Evolutionary conservation across 768 basidiomycete genomes (phyloP).

Genomic region (Strobilomyces echinocephalus): DNA sequence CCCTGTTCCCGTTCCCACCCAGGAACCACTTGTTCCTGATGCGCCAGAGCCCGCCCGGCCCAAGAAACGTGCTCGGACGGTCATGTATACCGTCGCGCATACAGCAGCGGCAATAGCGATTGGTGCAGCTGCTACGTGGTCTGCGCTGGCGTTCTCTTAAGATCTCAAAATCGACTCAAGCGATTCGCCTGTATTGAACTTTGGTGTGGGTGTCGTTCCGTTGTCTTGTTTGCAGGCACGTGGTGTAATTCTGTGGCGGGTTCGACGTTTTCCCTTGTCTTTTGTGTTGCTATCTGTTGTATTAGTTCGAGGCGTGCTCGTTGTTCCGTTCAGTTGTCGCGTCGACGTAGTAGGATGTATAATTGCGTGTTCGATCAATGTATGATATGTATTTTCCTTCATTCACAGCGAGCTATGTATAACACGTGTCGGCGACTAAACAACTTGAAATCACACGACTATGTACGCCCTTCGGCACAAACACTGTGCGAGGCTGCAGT

Average conservation of each 20-base stretch:
- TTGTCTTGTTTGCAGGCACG: not conserved
- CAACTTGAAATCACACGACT: too few species aligned
- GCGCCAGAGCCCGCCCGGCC: slow-evolving; percentile 21
- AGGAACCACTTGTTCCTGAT: not conserved
- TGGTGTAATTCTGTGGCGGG: slow-evolving; percentile 1
- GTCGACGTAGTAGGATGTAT: slow-evolving; percentile 5
- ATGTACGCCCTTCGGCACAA: too few species aligned
- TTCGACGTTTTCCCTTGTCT: not conserved
- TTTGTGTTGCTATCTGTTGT: not conserved
- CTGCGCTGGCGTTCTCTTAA: slow-evolving; percentile 63
- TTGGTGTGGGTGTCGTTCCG: not conserved
- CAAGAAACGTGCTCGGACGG: slow-evolving; percentile 44
- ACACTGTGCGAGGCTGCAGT: too few species aligned
- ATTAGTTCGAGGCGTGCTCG: not conserved
- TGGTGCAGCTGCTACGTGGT: slow-evolving; percentile 71
- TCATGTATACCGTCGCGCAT: slow-evolving; percentile 39
- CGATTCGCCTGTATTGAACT: not conserved
- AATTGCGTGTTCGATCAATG: slow-evolving; percentile 1
- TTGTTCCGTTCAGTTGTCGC: not conserved
- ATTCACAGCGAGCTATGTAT: not conserved
- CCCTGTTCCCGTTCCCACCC: not conserved
- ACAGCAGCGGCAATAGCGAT: slow-evolving; percentile 61
- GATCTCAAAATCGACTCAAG: not conserved
- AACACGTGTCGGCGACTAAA: not conserved
- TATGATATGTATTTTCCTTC: slow-evolving; percentile 7